These are phyloP conservation scores for Ophiosphaerella korrae DNA, from an alignment of 2,329 filamentous ascomycete genomes.

Conservation along the genomic window DNA sequence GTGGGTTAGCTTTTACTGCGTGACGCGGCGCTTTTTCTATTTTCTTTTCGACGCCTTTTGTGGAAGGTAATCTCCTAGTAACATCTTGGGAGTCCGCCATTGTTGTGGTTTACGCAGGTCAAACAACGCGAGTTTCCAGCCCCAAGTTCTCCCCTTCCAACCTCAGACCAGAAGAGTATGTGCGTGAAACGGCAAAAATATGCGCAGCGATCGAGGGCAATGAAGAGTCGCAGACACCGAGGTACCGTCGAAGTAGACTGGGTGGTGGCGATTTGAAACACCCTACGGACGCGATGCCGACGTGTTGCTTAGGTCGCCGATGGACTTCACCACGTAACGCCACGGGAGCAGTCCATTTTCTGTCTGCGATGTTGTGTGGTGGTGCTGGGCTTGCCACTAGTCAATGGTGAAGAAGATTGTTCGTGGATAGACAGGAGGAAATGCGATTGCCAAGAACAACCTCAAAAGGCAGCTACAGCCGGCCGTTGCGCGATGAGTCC, in stretches of 20 bases:
- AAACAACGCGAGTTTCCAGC: constrained; percentile 4
- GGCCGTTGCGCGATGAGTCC: not conserved
- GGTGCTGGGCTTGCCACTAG: not conserved
- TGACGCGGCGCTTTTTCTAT: constrained; percentile 51
- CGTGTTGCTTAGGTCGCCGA: too few relatives aligned
- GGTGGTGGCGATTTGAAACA: too few relatives aligned
- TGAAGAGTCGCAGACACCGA: too few relatives aligned
- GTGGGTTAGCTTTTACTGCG: constrained; percentile 52
- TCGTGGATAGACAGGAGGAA: not conserved
- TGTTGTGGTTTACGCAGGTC: not conserved
- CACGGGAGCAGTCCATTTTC: too few relatives aligned
- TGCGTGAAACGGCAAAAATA: too few relatives aligned
- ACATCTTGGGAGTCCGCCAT: constrained; percentile 33
- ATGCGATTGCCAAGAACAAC: not conserved
- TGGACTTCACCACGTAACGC: too few relatives aligned
- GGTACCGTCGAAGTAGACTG: too few relatives aligned
- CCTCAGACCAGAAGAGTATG: constrained; percentile 11
- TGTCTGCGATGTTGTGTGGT: not conserved
- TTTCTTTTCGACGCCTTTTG: constrained; percentile 49
- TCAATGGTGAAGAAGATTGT: not conserved
- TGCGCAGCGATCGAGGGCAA: too few relatives aligned
- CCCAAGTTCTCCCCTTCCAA: constrained; percentile 19
- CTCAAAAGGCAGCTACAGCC: not conserved
- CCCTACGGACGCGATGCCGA: too few relatives aligned
- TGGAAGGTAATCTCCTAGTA: constrained; percentile 52